A percentile compares a stretch with the other conserved stretches of the same genome.
Conservation (phyloP, 2,329 filamentous ascomycete genomes). For the Ambrosiella cleistominuta region DNA sequence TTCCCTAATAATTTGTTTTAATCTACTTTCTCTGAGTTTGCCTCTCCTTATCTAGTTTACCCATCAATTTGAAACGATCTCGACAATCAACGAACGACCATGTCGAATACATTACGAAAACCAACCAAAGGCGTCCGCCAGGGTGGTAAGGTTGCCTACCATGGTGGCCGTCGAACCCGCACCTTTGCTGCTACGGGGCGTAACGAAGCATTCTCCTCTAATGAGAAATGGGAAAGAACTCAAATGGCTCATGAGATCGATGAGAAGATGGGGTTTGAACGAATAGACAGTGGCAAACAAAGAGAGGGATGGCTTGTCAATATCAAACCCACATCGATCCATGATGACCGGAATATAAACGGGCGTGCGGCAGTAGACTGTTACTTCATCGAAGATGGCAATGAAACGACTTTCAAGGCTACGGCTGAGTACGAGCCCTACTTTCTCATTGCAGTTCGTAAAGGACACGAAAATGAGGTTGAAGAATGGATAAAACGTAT, state of each 20-base stretch:
- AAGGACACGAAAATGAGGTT: conserved; percentile 75
- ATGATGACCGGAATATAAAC: conserved; percentile 68
- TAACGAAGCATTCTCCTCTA: conserved; percentile 71
- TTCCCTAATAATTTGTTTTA: no score
- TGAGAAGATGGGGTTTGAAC: conserved; percentile 82
- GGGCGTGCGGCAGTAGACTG: conserved; percentile 86
- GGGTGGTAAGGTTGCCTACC: conserved; percentile 52
- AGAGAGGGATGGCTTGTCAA: conserved; percentile 89
- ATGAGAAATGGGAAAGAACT: conserved; percentile 80
- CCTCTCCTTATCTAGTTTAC: not conserved
- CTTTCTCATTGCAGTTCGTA: conserved; percentile 79
- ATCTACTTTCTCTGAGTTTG: not conserved
- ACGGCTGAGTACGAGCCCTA: conserved; percentile 95
- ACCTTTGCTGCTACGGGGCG: conserved; percentile 66
- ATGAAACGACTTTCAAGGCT: conserved; percentile 75
- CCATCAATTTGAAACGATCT: not conserved
- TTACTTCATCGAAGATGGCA: conserved; percentile 73
- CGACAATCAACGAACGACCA: conserved; percentile 18
- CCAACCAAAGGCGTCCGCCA: conserved; percentile 51
- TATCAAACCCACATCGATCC: conserved; percentile 73
- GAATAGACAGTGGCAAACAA: conserved; percentile 71
- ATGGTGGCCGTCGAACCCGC: conserved; percentile 49
- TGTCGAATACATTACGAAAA: conserved; percentile 44
- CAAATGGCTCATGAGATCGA: conserved; percentile 77
- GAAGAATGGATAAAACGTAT: conserved; percentile 85